Conservation (phyloP, 345 rosid species). For the Eutrema heterophyllum region DNA sequence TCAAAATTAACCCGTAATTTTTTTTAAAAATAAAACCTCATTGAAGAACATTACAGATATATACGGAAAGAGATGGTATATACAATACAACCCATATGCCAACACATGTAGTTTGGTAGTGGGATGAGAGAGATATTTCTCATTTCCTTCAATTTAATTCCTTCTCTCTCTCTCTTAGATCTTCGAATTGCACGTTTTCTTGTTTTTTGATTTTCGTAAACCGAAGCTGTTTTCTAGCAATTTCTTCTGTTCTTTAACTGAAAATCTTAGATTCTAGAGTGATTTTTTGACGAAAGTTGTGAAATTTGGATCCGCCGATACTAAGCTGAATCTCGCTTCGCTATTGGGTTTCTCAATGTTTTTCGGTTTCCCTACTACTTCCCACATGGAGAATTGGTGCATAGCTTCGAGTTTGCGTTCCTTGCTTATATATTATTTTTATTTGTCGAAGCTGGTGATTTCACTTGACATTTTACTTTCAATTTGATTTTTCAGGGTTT, state of each 20-base stretch:
- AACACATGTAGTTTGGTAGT: background rate
- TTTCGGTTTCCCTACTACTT: background rate
- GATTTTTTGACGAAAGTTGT: slow-evolving; percentile 9
- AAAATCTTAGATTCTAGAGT: background rate
- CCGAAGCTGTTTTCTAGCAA: background rate
- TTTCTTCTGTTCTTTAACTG: background rate
- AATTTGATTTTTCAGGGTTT: slow-evolving; percentile 35
- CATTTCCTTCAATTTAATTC: background rate
- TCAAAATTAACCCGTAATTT: background rate
- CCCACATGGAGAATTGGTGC: background rate
- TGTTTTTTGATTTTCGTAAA: background rate
- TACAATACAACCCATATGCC: background rate
- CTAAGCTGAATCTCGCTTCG: background rate
- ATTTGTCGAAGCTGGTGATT: slow-evolving; percentile 6
- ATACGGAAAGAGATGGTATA: slow-evolving; percentile 22
- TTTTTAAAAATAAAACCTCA: background rate
- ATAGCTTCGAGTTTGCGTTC: slow-evolving; percentile 5
- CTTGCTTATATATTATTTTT: background rate
- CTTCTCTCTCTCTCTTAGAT: background rate
- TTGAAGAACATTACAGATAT: slow-evolving; percentile 17
- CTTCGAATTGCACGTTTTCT: slow-evolving; percentile 4
- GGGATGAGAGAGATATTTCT: slow-evolving; percentile 1
- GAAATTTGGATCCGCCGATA: slow-evolving; percentile 4
- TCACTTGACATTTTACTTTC: slow-evolving; percentile 15
- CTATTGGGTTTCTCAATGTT: background rate